Conservation (phyloP, 2,329 filamentous ascomycete genomes). For the Pseudogymnoascus sp. region DNA sequence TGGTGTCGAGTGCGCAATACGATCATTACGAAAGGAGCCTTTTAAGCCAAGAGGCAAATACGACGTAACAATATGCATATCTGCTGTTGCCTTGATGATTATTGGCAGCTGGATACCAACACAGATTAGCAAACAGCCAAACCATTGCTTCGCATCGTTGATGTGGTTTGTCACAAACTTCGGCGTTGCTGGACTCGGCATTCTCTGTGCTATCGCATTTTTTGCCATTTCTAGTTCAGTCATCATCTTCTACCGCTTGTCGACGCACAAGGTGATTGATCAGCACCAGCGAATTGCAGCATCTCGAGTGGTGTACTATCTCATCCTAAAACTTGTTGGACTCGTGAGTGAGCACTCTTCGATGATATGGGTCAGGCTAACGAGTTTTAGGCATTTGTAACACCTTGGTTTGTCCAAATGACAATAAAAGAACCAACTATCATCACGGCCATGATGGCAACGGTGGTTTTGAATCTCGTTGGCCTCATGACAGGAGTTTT, state of each 20-base stretch:
- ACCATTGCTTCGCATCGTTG: constrained; percentile 58
- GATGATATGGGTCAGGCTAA: constrained; percentile 20
- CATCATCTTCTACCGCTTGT: constrained; percentile 49
- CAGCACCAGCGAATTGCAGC: constrained; percentile 52
- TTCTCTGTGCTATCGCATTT: constrained; percentile 43
- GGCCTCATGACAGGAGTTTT: constrained; percentile 57
- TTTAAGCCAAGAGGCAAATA: constrained; percentile 53
- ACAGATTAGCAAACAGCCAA: constrained; percentile 43
- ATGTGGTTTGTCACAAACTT: constrained; percentile 59
- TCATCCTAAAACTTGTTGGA: constrained; percentile 44
- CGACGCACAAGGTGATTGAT: constrained; percentile 45
- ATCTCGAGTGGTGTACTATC: constrained; percentile 62
- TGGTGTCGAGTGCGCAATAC: constrained; percentile 49
- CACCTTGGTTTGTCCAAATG: constrained; percentile 56
- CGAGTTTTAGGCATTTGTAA: constrained; percentile 41
- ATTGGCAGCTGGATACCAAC: constrained; percentile 52
- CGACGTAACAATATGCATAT: constrained; percentile 49
- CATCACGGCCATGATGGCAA: constrained; percentile 52
- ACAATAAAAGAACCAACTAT: constrained; percentile 39
- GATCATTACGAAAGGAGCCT: constrained; percentile 44
- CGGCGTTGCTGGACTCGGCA: constrained; percentile 46
- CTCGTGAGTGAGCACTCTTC: constrained; percentile 39
- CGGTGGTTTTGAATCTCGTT: constrained; percentile 57
- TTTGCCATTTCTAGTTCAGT: constrained; percentile 42
- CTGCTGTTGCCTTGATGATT: constrained; percentile 40